Percentiles rank a stretch among this genome's conserved stretches.
These are phyloP conservation scores for Apiotrichum gracile DNA, from an alignment of 1,284 basidiomycete genomes.

Conservation along the genomic window DNA sequence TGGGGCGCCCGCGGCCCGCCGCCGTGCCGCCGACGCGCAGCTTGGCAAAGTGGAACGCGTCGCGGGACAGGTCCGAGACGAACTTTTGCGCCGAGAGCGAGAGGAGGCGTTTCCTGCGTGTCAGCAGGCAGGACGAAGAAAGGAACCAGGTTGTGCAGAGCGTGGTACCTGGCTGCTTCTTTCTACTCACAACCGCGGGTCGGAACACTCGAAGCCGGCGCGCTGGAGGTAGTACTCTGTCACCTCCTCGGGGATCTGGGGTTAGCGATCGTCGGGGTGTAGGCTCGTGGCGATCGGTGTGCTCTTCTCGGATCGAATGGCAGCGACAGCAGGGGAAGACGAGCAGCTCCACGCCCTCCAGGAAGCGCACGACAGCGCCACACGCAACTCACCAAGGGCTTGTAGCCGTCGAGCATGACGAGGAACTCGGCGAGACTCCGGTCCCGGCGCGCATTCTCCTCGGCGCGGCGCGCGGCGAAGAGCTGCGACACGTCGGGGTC, in stretches of 20 bases:
- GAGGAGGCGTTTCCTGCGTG: conserved; percentile 75
- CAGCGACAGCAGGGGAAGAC: background rate
- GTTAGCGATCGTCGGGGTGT: background rate
- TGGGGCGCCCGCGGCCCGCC: conserved; percentile 43
- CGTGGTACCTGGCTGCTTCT: background rate
- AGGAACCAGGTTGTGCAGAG: too few relatives aligned
- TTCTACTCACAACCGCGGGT: conserved; percentile 71
- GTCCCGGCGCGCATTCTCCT: conserved; percentile 73
- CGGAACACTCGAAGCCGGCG: conserved; percentile 93
- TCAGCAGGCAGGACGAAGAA: too few relatives aligned
- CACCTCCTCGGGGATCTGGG: conserved; percentile 93
- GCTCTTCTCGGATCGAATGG: too few relatives aligned
- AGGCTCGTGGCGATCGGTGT: too few relatives aligned
- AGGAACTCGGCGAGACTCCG: conserved; percentile 89
- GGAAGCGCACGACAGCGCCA: background rate
- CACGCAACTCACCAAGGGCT: conserved; percentile 67
- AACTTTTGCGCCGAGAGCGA: conserved; percentile 98
- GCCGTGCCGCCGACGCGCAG: conserved; percentile 62
- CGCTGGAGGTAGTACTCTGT: conserved; percentile 96
- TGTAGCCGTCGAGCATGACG: conserved; percentile 92
- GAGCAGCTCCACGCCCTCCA: too few relatives aligned
- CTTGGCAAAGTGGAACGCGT: conserved; percentile 96
- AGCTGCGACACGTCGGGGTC: conserved; percentile 27
- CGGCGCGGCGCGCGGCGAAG: conserved; percentile 46
- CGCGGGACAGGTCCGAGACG: conserved; percentile 91